Base-by-base conservation (phyloP, 192 early-diverging fungal genomes). In the Gaertneriomyces sp. region DNA sequence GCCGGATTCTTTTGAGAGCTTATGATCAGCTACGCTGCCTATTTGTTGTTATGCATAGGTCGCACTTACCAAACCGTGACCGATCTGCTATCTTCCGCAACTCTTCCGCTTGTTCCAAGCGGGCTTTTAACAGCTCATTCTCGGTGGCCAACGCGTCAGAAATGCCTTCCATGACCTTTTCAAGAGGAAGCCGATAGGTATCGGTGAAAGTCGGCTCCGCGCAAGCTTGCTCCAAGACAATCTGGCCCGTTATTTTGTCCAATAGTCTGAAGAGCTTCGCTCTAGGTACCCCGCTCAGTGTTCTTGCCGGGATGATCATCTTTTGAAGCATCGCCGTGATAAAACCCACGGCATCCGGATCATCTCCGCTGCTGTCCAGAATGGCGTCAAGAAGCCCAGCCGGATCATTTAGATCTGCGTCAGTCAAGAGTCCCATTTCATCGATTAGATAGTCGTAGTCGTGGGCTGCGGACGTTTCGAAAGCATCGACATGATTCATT, bases 361-460 rank as follows among this genome's bases (percentile, higher is more conserved):
- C 61, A 25, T 58, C 57, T 6, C 47, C 52, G 42, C 66, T 70
- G 12, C 65, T 64, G 17, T 62, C 63, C 50, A 80, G 59, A 0
- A 75, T 17, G 7, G 46, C 68, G 8, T 68, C 64, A 46, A 80
- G 60, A 8, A 80, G 69, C 16, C 58, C 60, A 16, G 58, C 64
- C 17, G 69, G 73, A 45, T 80, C 75, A 12, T 75, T 60, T 25
- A 77, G n/a, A 53, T 80, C 78, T 25, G 75, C 33, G 16, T 64
- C 62, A 9, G 59, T 55, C n/a, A 73, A 50, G 8, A 60, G 52
- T 33, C 73, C 76, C 51, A 81, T 46, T 33, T 73, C 71, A 17
- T 79, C 74, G 49, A 65, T 53, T 41, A 80, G 71, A 33, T 80
- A 67, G 17, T 80, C 58, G 39, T 72, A 62, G 63, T 80, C 78